phyloP scores from a whole-genome alignment of 2,329 filamentous ascomycete genomes.

The Leptographium lundbergii region DNA sequence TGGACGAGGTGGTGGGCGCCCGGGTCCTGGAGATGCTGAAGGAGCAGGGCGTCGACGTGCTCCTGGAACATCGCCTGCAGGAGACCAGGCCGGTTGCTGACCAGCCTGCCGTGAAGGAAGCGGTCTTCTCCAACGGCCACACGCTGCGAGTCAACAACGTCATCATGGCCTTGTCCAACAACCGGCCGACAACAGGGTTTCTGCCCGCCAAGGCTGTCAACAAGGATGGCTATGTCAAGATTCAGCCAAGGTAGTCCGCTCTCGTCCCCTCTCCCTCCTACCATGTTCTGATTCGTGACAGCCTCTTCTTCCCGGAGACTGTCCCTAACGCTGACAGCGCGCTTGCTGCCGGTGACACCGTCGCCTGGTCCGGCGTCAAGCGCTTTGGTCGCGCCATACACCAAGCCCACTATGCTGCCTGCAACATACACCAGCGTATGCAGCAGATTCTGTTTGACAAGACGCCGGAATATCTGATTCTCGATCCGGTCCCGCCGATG shows the following conservation, averaged over 20 bases:
- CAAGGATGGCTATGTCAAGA: constrained; percentile 52
- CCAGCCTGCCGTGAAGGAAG: constrained; percentile 24
- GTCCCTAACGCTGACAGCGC: constrained; percentile 47
- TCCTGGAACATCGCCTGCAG: constrained; percentile 47
- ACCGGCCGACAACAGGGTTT: constrained; percentile 48
- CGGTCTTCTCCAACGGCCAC: constrained; percentile 48
- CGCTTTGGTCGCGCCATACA: constrained; percentile 66
- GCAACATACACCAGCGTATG: constrained; percentile 56
- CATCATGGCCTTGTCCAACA: constrained; percentile 55
- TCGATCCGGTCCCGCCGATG: constrained; percentile 46
- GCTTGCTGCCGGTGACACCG: constrained; percentile 58
- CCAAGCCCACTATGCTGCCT: constrained; percentile 52
- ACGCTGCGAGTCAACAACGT: constrained; percentile 50
- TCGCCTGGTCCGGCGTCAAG: constrained; percentile 66
- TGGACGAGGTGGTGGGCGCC: constrained; percentile 58
- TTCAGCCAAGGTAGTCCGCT: constrained; percentile 34
- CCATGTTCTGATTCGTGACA: constrained; percentile 15
- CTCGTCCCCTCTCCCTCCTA: neutral
- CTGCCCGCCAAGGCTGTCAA: constrained; percentile 47
- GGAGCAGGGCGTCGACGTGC: constrained; percentile 51
- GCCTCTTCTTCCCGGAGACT: constrained; percentile 39
- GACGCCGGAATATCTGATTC: constrained; percentile 31
- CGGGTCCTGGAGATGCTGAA: constrained; percentile 43
- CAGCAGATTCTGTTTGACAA: constrained; percentile 25
- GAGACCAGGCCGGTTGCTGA: constrained; percentile 31